phyloP scores from a whole-genome alignment of 139 green algal genomes.

The Micractinium sp. region DNA sequence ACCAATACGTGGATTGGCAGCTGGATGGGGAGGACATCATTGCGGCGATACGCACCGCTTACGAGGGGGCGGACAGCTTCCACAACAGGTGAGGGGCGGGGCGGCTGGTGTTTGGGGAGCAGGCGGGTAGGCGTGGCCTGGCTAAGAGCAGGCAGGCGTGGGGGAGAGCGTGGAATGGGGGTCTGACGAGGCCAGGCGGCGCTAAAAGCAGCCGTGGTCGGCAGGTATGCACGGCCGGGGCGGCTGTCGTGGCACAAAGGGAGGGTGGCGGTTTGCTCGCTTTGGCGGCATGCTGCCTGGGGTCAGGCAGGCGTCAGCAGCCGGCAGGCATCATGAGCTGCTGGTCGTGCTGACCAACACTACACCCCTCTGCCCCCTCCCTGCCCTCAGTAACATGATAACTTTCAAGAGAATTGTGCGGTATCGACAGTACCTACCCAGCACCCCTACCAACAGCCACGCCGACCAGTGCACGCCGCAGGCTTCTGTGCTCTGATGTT shows the following conservation, averaged over 20 bases:
- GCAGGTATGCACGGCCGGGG: too few relatives aligned
- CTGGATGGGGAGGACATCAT: conserved; percentile 32
- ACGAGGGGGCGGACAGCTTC: conserved; percentile 8
- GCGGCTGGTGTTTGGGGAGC: too few relatives aligned
- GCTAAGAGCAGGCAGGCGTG: too few relatives aligned
- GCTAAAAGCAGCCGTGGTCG: not conserved
- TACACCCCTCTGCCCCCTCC: not conserved
- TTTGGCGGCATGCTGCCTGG: not conserved
- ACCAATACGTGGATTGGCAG: conserved; percentile 25
- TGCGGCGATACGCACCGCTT: conserved; percentile 26
- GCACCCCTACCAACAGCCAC: not conserved
- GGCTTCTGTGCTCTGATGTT: too few relatives aligned
- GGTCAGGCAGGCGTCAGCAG: too few relatives aligned
- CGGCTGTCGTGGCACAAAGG: too few relatives aligned
- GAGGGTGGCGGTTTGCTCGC: too few relatives aligned
- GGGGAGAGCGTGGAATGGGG: too few relatives aligned
- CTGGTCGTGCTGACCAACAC: not conserved
- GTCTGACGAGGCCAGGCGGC: not conserved
- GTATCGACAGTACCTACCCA: not conserved
- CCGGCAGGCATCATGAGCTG: too few relatives aligned
- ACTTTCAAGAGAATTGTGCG: not conserved
- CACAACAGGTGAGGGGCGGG: conserved; percentile 3
- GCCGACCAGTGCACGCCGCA: not conserved
- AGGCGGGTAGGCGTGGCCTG: too few relatives aligned
- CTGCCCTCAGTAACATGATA: not conserved